Evolutionary conservation across 1,284 basidiomycete genomes (phyloP).

Genomic region (Wolfiporia cocos): DNA sequence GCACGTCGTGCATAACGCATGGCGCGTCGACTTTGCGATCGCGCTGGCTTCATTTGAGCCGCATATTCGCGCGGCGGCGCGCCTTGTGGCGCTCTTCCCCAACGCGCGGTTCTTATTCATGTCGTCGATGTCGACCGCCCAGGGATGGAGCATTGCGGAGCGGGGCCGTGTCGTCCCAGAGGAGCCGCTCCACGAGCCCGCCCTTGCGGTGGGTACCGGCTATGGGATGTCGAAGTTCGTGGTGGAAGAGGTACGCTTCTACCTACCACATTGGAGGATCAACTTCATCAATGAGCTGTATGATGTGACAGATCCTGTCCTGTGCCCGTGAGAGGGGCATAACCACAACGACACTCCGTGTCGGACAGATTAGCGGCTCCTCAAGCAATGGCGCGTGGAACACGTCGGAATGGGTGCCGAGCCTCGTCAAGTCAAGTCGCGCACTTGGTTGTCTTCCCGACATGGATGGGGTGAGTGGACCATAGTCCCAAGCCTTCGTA

Average conservation of each 20-base stretch:
- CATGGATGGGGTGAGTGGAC: constrained; percentile 11
- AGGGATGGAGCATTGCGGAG: not conserved
- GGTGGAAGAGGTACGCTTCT: not conserved
- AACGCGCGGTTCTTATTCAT: not conserved
- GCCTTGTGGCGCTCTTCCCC: not conserved
- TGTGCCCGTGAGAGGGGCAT: constrained; percentile 17
- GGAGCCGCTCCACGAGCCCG: not conserved
- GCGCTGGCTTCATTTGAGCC: constrained; percentile 3
- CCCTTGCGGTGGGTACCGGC: not conserved
- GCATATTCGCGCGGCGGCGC: not conserved
- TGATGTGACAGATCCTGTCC: constrained; percentile 15
- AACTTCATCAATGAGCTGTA: not conserved
- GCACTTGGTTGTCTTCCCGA: constrained; percentile 23
- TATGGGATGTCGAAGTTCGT: constrained; percentile 4
- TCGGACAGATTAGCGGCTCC: constrained; percentile 36
- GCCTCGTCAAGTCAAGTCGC: constrained; percentile 30
- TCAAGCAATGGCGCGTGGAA: constrained; percentile 34
- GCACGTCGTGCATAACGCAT: constrained; percentile 10
- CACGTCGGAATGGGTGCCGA: constrained; percentile 37
- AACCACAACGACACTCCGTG: constrained; percentile 26
- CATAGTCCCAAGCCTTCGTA: not conserved
- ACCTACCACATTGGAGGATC: not conserved
- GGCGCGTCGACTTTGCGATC: constrained; percentile 7
- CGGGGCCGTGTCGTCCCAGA: not conserved
- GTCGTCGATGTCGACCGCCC: not conserved